phyloP scores from a whole-genome alignment of 192 early-diverging fungal genomes.

The Phycomyces blakesleeanus region DNA sequence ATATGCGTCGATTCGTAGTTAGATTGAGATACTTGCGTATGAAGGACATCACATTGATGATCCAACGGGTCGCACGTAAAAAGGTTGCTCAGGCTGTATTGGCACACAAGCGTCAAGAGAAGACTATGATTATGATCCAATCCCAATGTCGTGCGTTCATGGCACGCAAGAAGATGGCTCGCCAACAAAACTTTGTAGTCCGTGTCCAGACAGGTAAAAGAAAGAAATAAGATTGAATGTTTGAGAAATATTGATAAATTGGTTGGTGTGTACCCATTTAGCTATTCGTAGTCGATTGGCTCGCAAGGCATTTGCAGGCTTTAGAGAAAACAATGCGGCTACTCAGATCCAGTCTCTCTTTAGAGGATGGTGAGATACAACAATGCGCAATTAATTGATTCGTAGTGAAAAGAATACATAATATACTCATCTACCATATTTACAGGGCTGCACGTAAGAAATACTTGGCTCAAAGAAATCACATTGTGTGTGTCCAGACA shows the following conservation, averaged over 20 bases:
- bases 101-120: slow-evolving; percentile 53
- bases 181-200: slow-evolving; percentile 49
- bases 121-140: slow-evolving; percentile 77
- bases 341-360: slow-evolving; percentile 71
- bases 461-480: slow-evolving; percentile 48
- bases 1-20: slow-evolving; percentile 68
- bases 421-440: too few relatives aligned
- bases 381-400: too few relatives aligned
- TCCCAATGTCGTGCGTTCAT: slow-evolving; percentile 62
- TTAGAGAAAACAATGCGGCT: slow-evolving; percentile 66
- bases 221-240: slow-evolving; percentile 5
- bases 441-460: slow-evolving; percentile 52
- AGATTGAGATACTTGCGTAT: slow-evolving; percentile 54
- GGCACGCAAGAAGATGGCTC: slow-evolving; percentile 46
- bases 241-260: not conserved
- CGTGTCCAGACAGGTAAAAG: slow-evolving; percentile 53
- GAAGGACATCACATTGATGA: slow-evolving; percentile 55
- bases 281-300: slow-evolving; percentile 62
- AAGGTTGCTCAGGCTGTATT: slow-evolving; percentile 52
- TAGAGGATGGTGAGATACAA: slow-evolving; percentile 48
- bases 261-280: not conserved
- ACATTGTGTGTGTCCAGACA: slow-evolving; percentile 79
- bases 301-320: slow-evolving; percentile 50
- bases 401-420: too few relatives aligned
- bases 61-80: slow-evolving; percentile 70